A percentile compares a stretch with the other conserved stretches of the same genome.
phyloP scores from a whole-genome alignment of 257 asterid genomes.

The Lycium ferocissimum region DNA sequence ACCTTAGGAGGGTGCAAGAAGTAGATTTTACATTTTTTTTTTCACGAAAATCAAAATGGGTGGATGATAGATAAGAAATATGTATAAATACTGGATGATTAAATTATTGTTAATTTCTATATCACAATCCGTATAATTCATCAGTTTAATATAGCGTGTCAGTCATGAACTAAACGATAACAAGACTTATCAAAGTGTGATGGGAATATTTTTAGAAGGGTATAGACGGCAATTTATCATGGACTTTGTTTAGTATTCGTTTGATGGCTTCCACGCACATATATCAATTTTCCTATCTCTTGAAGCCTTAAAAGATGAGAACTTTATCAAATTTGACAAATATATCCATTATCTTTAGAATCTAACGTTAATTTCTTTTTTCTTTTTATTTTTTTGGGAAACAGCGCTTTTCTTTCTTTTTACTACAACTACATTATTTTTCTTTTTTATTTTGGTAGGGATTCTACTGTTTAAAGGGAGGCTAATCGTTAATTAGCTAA shows the following conservation, averaged over 20 bases:
- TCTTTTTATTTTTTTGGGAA: conserved; percentile 33
- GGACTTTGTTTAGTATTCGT: conserved; percentile 60
- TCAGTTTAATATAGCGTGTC: background rate
- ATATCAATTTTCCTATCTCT: conserved; percentile 49
- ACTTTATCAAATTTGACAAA: conserved; percentile 77
- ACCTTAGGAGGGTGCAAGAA: background rate
- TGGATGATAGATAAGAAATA: background rate
- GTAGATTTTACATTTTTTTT: background rate
- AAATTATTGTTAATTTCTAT: background rate
- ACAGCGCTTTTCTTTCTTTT: conserved; percentile 36
- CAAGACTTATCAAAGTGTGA: background rate
- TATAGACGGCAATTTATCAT: conserved; percentile 44
- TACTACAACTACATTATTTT: conserved; percentile 51
- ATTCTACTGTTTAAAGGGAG: conserved; percentile 29
- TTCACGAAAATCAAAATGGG: background rate
- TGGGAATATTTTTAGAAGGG: conserved; percentile 33
- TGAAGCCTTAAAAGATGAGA: conserved; percentile 67
- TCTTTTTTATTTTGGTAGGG: background rate
- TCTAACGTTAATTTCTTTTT: conserved; percentile 39
- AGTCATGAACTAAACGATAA: background rate
- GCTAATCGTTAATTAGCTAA: conserved; percentile 39
- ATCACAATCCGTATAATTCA: background rate
- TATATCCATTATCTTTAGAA: conserved; percentile 48
- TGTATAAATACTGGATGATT: background rate
- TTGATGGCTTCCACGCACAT: conserved; percentile 27